Evolutionary conservation across 768 basidiomycete species (phyloP).

Genomic region (Lactarius pseudohatsudake): DNA sequence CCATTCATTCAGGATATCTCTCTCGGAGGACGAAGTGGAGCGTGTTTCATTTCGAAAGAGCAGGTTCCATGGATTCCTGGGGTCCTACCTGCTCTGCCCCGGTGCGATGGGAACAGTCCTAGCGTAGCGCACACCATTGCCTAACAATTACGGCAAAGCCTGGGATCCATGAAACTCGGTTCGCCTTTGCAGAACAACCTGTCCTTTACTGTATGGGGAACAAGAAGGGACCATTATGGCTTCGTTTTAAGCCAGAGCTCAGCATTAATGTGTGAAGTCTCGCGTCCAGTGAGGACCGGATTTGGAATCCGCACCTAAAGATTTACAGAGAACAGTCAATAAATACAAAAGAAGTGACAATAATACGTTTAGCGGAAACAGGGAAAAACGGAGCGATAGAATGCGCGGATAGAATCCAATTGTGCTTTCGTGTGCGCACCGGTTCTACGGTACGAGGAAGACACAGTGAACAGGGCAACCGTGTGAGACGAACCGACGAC

Average conservation of each 20-base stretch:
- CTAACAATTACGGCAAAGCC: neutral
- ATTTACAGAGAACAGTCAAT: neutral
- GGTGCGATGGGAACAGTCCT: neutral
- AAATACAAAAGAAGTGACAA: neutral
- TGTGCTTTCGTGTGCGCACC: neutral
- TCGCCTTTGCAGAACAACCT: neutral
- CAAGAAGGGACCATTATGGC: neutral
- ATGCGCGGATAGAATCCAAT: neutral
- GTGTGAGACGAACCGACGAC: neutral
- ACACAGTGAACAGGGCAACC: neutral
- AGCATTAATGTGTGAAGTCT: neutral
- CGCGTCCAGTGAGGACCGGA: neutral
- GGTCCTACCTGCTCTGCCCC: neutral
- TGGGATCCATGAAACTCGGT: neutral
- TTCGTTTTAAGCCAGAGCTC: neutral
- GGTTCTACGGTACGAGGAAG: neutral
- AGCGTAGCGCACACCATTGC: neutral
- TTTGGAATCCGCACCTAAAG: neutral
- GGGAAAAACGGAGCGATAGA: neutral
- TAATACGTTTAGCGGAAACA: neutral
- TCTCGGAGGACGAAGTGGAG: constrained; percentile 10
- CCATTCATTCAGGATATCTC: neutral
- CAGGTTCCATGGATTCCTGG: neutral
- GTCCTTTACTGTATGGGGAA: neutral
- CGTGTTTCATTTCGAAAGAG: neutral